phyloP scores from a whole-genome alignment of 2,329 filamentous ascomycete species.

The Cladophialophora exuberans region DNA sequence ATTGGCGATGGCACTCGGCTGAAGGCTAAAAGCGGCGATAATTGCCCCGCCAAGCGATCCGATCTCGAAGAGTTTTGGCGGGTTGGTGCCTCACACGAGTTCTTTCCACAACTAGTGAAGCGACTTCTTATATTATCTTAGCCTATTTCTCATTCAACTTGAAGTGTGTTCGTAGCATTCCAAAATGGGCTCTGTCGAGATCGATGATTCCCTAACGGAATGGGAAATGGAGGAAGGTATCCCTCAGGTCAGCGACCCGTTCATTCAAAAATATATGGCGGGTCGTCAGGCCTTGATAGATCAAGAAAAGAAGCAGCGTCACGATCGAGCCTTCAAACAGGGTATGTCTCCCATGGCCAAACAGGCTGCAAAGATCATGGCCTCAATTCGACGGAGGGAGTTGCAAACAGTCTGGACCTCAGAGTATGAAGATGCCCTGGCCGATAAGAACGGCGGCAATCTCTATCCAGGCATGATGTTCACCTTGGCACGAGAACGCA shows the following conservation, averaged over 20 bases:
- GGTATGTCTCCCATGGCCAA: slow-evolving; percentile 77
- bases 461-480: slow-evolving; percentile 95
- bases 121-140: too few relatives aligned
- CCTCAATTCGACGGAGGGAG: slow-evolving; percentile 77
- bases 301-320: slow-evolving; percentile 80
- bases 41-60: neutral
- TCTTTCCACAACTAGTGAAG: neutral
- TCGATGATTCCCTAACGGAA: slow-evolving; percentile 32
- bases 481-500: slow-evolving; percentile 77
- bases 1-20: too few relatives aligned
- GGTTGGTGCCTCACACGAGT: neutral
- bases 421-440: slow-evolving; percentile 70
- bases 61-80: neutral
- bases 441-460: slow-evolving; percentile 63
- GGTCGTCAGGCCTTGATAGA: slow-evolving; percentile 75
- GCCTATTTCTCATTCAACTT: too few relatives aligned
- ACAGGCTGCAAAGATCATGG: slow-evolving; percentile 78
- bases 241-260: slow-evolving; percentile 64
- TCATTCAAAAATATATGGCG: slow-evolving; percentile 79
- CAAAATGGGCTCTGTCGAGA: slow-evolving; percentile 27
- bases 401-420: slow-evolving; percentile 75
- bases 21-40: neutral
- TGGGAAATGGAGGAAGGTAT: slow-evolving; percentile 48
- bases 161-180: too few relatives aligned
- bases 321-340: slow-evolving; percentile 73